These are phyloP conservation scores for Hanseniaspora mollemarum DNA, from an alignment of 805 yeast genomes.

Conservation along the genomic window DNA sequence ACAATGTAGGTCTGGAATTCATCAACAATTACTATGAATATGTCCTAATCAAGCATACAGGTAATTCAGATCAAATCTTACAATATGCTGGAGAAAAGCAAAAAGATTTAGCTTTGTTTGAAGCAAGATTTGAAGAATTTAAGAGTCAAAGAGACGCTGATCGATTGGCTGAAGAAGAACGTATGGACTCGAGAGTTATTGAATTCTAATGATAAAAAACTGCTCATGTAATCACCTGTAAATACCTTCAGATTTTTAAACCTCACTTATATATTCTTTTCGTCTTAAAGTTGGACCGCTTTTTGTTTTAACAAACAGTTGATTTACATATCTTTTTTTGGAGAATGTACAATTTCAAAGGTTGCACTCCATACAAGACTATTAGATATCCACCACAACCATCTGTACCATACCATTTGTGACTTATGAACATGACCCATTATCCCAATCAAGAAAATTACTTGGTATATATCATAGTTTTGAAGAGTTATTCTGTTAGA, in stretches of 20 bases:
- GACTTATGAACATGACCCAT: conserved; percentile 75
- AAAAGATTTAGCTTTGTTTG: not conserved
- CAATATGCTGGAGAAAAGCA: not conserved
- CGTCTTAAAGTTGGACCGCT: no score
- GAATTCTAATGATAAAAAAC: not conserved
- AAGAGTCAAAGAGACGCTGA: conserved; percentile 1
- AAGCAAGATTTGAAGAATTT: not conserved
- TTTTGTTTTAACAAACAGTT: no score
- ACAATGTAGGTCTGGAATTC: conserved; percentile 6
- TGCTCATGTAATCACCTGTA: not conserved
- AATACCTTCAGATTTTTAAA: no score
- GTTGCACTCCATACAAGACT: conserved; percentile 5
- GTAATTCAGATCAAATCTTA: not conserved
- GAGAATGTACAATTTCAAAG: not conserved
- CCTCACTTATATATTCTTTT: no score
- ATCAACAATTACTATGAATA: conserved; percentile 2
- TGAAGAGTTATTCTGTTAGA: conserved; percentile 33
- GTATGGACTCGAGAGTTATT: not conserved
- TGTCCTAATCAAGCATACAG: conserved; percentile 4
- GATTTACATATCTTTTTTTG: not conserved
- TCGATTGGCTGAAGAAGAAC: not conserved
- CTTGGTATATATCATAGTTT: conserved; percentile 30
- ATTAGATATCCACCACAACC: conserved; percentile 63
- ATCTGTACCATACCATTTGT: conserved; percentile 93
- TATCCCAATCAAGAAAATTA: not conserved